A percentile compares a stretch with the other conserved stretches of the same genome.
These are phyloP conservation scores for Mortierella hygrophila DNA, from an alignment of 192 early-diverging fungal genomes.

Conservation along the genomic window DNA sequence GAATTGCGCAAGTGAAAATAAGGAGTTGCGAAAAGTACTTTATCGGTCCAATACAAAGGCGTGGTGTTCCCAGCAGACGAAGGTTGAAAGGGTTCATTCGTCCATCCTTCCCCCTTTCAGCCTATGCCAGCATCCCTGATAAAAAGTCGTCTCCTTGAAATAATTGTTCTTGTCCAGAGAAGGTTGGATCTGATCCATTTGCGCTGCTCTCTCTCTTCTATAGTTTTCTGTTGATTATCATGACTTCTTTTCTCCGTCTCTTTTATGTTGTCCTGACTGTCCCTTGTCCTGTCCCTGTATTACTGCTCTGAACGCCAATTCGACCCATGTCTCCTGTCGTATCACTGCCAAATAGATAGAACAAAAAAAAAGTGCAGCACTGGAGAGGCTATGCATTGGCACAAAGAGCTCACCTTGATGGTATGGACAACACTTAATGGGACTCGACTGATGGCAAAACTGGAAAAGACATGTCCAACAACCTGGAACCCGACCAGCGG, in stretches of 20 bases:
- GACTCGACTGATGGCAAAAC: constrained; percentile 81
- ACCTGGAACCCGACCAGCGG: constrained; percentile 87
- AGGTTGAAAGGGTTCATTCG: constrained; percentile 2
- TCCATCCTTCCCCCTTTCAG: background rate
- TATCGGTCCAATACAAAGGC: background rate
- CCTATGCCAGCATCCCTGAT: background rate
- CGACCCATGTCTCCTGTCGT: background rate
- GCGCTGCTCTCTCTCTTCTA: background rate
- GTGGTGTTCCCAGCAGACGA: background rate
- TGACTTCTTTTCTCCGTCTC: background rate
- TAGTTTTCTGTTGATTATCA: background rate
- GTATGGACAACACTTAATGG: constrained; percentile 90
- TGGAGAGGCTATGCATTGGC: background rate
- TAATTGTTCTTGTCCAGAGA: background rate
- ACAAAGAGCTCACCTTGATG: constrained; percentile 77
- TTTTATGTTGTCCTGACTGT: background rate
- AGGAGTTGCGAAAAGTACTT: background rate
- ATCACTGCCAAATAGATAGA: background rate
- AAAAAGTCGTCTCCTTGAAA: constrained; percentile 7
- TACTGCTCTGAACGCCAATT: background rate
- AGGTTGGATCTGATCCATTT: background rate
- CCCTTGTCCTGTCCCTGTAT: background rate
- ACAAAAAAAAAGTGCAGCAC: background rate
- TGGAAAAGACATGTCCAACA: constrained; percentile 85
- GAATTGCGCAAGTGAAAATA: background rate